These are phyloP conservation scores for Pseudonitzschia pungens DNA, from an alignment of 108 stramenopile genomes.

Conservation along the genomic window DNA sequence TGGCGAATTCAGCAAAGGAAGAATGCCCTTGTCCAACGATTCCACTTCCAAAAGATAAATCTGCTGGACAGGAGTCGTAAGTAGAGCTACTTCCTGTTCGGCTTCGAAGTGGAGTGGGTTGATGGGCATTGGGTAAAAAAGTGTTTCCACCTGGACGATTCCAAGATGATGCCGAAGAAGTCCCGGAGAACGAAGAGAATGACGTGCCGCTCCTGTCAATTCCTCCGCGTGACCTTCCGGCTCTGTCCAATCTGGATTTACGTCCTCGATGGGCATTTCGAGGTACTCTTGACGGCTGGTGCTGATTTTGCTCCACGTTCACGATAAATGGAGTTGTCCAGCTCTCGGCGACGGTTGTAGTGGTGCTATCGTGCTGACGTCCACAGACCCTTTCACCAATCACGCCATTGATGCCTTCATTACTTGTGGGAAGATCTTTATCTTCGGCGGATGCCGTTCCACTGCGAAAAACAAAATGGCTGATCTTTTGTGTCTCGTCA, in stretches of 20 bases:
- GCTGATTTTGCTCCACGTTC: slow-evolving; percentile 21
- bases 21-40: slow-evolving; percentile 5
- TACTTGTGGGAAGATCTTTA: slow-evolving; percentile 1
- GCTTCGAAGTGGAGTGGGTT: slow-evolving; percentile 38
- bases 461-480: slow-evolving; percentile 28
- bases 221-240: slow-evolving; percentile 21
- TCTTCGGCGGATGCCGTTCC: slow-evolving; percentile 9
- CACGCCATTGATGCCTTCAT: not conserved
- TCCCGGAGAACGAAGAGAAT: not conserved
- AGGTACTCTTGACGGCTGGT: slow-evolving; percentile 28
- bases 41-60: slow-evolving; percentile 19
- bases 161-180: not conserved
- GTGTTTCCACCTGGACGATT: slow-evolving; percentile 10
- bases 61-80: not conserved
- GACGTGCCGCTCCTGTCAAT: slow-evolving; percentile 11
- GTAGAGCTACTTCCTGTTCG: not conserved
- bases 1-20: slow-evolving; percentile 1
- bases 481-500: slow-evolving; percentile 21
- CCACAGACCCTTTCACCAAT: not conserved
- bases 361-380: slow-evolving; percentile 5
- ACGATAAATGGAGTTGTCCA: slow-evolving; percentile 41
- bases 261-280: slow-evolving; percentile 20
- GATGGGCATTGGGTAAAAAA: slow-evolving; percentile 38
- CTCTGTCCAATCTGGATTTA: slow-evolving; percentile 20
- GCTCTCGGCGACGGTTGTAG: slow-evolving; percentile 10